phyloP scores from a whole-genome alignment of 306 rosid genomes.

The Trifolium pratense region DNA sequence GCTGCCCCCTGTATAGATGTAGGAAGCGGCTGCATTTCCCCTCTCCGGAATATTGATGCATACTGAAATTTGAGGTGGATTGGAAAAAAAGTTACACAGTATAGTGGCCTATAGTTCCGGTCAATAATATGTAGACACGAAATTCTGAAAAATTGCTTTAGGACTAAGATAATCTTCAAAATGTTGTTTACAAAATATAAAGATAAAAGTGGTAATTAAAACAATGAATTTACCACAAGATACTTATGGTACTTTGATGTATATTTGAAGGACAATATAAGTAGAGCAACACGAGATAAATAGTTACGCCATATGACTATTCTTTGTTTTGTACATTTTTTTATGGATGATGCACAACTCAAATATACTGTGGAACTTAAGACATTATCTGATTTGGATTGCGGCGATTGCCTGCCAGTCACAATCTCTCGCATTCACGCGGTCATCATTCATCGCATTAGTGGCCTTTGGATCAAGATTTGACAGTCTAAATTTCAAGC shows the following conservation, averaged over 20 bases:
- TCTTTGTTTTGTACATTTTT: background rate
- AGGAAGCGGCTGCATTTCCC: conserved; percentile 74
- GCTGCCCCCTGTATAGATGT: conserved; percentile 79
- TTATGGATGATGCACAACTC: background rate
- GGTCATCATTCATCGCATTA: background rate
- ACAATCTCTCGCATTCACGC: background rate
- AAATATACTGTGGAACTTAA: background rate
- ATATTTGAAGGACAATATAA: background rate
- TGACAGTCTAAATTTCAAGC: background rate
- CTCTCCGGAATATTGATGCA: conserved; percentile 77
- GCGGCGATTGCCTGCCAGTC: background rate
- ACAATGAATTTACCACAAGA: conserved; percentile 24
- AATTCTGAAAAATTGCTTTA: background rate
- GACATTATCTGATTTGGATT: background rate
- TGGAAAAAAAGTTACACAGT: conserved; percentile 31
- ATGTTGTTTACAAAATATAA: background rate
- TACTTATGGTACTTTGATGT: background rate
- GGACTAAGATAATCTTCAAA: conserved; percentile 27
- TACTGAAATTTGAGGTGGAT: conserved; percentile 59
- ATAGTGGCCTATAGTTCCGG: conserved; percentile 26
- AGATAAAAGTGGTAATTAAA: background rate
- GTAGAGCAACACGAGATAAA: background rate
- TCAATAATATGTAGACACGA: conserved; percentile 14
- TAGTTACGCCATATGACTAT: background rate
- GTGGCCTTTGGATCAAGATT: background rate